Conservation (phyloP, 116 monocot species). For the Posidonia oceanica region DNA sequence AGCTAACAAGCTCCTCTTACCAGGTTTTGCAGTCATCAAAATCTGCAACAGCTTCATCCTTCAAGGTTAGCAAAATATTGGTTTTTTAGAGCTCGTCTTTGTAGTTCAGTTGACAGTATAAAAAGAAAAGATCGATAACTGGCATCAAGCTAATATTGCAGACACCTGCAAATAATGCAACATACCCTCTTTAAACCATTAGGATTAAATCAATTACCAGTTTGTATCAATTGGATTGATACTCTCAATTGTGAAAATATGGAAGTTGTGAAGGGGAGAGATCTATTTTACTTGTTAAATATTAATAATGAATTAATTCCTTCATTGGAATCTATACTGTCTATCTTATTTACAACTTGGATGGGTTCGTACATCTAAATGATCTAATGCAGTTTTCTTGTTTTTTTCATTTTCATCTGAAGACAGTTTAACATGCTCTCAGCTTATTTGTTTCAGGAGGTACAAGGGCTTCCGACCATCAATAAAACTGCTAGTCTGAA, state of each 20-base stretch:
- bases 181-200: too few species aligned
- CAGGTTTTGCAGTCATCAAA: constrained; percentile 31
- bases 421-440: neutral
- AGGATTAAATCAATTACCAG: too few species aligned
- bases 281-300: too few species aligned
- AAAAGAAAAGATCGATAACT: neutral
- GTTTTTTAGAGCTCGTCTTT: neutral
- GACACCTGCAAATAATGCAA: too few species aligned
- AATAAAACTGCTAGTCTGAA: constrained; percentile 1
- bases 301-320: too few species aligned
- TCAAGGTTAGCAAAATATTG: constrained; percentile 21
- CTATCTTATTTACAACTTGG: neutral
- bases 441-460: constrained; percentile 3
- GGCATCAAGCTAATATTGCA: neutral
- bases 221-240: too few species aligned
- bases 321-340: too few species aligned
- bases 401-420: neutral
- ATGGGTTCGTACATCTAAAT: neutral
- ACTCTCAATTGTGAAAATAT: too few species aligned
- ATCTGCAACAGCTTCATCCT: constrained; percentile 21
- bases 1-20: neutral
- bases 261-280: too few species aligned
- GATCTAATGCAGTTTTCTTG: neutral
- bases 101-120: neutral
- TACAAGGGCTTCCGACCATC: constrained; percentile 5